Base-by-base conservation (phyloP, 768 basidiomycete genomes). In the Pulveroboletus sp. region DNA sequence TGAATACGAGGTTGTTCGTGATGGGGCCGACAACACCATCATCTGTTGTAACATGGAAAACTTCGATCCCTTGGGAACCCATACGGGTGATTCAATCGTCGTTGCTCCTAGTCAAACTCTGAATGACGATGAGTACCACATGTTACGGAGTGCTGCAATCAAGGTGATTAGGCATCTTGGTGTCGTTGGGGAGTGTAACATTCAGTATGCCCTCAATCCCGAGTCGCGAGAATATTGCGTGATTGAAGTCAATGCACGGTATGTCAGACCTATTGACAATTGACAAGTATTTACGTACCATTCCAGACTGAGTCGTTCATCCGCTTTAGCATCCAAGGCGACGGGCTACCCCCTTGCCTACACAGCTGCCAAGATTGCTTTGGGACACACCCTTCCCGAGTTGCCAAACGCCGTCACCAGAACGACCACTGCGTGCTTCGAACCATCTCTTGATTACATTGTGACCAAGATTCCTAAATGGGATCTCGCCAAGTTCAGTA, bases 11-110 rank as follows among this genome's bases (percentile, higher is more conserved):
- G 96, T 99, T 54, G 96, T 98, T 62, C 88, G 96, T 47, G 96
- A 99, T 67, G 93, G 80, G 57, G 95, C 95, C 44, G 96, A 99
- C 71, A 96, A 98, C 75, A 97, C 94, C 26, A 99, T 99, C 70
- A 98, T 97, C 61, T 97, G 94, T 74, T 98, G 95, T 73, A 94
- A 94, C 71, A 95, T 95, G 92, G 92, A 97, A 73, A 98, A 99
- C 73, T 99, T 99, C 58, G 96, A 99, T 65, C 96, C 96, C 33
- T 86, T 98, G 52, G 96, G 96, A 56, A 98, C 92, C 21, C 96
- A 99, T 69, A 99, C 96, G 17, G 96, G 96, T 58, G 96, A 98
- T 69, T 98, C 96, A 11, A 99, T 99, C 65, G 96, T 99, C 62
- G 93, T 98, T 38, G 96, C 96, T 4, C 96, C 96, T 1, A 97